phyloP scores from a whole-genome alignment of 176 grass and related monocot genomes.

The Ampelocalamus luodianensis region DNA sequence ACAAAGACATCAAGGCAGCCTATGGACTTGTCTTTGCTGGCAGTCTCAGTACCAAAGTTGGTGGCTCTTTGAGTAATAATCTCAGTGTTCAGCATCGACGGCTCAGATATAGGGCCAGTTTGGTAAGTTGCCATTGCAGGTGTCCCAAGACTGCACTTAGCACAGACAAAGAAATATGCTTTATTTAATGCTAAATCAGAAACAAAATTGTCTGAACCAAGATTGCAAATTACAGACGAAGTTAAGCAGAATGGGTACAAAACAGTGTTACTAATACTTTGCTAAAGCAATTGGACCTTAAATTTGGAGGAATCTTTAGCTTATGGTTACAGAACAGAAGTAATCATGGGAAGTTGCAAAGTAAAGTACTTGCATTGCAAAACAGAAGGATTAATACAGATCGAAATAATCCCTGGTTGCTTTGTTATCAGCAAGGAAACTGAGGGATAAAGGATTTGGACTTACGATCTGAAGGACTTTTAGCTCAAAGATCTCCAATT shows the following conservation, averaged over 20 bases:
- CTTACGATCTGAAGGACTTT: neutral
- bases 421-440: neutral
- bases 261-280: neutral
- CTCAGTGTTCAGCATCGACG: slow-evolving; percentile 31
- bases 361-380: neutral
- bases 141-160: slow-evolving; percentile 30
- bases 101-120: slow-evolving; percentile 20
- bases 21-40: slow-evolving; percentile 40
- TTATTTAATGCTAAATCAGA: neutral
- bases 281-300: neutral
- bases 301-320: neutral
- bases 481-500: neutral
- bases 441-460: neutral
- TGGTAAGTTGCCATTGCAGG: slow-evolving; percentile 37
- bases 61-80: slow-evolving; percentile 34
- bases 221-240: slow-evolving; percentile 20
- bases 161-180: slow-evolving; percentile 26
- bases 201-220: neutral
- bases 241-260: slow-evolving; percentile 6
- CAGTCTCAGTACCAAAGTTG: slow-evolving; percentile 39
- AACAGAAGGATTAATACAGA: neutral
- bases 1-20: slow-evolving; percentile 77
- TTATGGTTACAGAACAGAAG: neutral
- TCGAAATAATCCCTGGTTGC: neutral
- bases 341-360: neutral